Evolutionary conservation across 2,329 filamentous ascomycete genomes (phyloP), one percentile per base, ranked within the genome.

Genomic region (Aaosphaeria arxii): DNA sequence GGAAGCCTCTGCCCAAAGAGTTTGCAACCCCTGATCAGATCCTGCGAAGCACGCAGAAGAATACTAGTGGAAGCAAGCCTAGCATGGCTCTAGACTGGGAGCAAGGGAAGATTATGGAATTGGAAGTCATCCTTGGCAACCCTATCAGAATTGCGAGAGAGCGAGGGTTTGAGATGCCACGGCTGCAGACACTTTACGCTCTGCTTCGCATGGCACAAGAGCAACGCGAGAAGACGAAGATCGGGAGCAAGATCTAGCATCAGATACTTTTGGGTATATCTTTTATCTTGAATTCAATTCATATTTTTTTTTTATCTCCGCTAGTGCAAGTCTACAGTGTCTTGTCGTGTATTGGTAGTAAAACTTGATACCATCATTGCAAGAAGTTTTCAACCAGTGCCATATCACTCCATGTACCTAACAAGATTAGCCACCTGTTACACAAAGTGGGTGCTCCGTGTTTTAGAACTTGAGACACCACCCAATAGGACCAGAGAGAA

Each of bases 71-170:
- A 0, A 83, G 82, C 13, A 79, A 80, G 57, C 78, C 70, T 61
- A 81, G 64, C 62, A 89, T 89, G 86, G 72, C 87, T 57, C 68
- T 85, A 11, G 86, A 89, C 61, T 88, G 85, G 84, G 83, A 87
- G 66, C 77, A 75, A 1, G 82, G 83, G 0, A 76, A 82, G 60
- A 78, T 78, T 38, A 77, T 89, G 76, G 86, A 89, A 73, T 64
- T 89, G 44, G 86, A 89, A 69, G 86, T 87, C 33, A 87, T 89
- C 38, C 63, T 89, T 28, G 86, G 86, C 1, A 88, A 89, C 62
- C 84, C 86, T 1, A 80, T 88, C 30, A 72, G 83, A 54, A 82
- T 87, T 42, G 86, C 85, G 7, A 72, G 82, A 55, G 77, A 76
- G 45, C 77, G 77, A 44, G 85, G 85, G 0, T 78, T 84, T 5